A percentile compares a stretch with the other conserved stretches of the same genome.
Evolutionary conservation across 2,329 filamentous ascomycete genomes (phyloP).

Genomic region (Monilinia polystroma): DNA sequence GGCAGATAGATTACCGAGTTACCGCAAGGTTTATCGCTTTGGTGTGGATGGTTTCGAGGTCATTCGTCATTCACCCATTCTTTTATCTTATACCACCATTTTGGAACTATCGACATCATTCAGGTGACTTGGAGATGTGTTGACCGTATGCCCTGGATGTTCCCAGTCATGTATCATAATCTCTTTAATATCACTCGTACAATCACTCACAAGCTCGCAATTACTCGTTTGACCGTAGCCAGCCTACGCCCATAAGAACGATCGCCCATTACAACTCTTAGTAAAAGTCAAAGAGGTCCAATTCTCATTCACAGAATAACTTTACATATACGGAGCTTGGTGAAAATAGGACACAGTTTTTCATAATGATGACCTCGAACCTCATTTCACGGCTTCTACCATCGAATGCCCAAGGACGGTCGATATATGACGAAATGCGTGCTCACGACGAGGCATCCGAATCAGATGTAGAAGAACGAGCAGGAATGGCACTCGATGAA

Average conservation of each 20-base stretch:
- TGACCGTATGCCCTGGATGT: conserved; percentile 9
- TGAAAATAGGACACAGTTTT: not conserved
- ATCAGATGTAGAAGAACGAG: conserved; percentile 40
- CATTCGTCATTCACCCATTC: conserved; percentile 15
- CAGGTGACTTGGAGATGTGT: conserved; percentile 12
- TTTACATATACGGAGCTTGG: not conserved
- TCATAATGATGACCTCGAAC: conserved; percentile 40
- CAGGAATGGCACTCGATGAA: conserved; percentile 40
- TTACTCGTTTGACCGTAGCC: conserved; percentile 29
- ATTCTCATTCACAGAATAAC: not conserved
- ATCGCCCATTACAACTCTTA: conserved; percentile 25
- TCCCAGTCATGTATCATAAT: conserved; percentile 8
- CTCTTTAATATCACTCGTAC: not conserved
- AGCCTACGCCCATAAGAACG: conserved; percentile 26
- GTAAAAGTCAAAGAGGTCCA: not conserved
- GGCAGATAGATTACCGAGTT: conserved; percentile 11
- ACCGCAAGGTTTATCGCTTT: not conserved
- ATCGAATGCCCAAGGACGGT: conserved; percentile 37
- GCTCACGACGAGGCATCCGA: conserved; percentile 38
- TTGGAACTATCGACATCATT: conserved; percentile 16
- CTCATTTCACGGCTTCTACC: conserved; percentile 40
- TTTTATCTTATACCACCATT: conserved; percentile 8
- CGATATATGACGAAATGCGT: conserved; percentile 41
- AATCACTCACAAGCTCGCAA: conserved; percentile 21
- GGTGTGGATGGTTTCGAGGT: conserved; percentile 2